Evolutionary conservation across 345 rosid genomes (phyloP).

Genomic region (Eucalyptus shirleyi): DNA sequence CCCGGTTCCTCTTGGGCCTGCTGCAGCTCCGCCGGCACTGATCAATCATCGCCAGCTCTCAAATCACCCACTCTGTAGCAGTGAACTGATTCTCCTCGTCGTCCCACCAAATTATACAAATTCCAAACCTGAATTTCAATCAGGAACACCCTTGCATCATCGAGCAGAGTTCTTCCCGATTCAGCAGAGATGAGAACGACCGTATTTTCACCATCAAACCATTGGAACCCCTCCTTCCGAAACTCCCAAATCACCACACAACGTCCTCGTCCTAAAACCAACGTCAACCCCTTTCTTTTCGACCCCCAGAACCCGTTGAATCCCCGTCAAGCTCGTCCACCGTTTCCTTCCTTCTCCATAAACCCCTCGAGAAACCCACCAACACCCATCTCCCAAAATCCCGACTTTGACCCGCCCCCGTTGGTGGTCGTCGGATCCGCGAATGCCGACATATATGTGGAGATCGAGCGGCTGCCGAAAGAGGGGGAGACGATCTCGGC

Average conservation of each 20-base stretch:
- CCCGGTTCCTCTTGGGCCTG: not conserved
- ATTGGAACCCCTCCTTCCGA: not conserved
- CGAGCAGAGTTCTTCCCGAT: not conserved
- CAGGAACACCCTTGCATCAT: not conserved
- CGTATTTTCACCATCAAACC: not conserved
- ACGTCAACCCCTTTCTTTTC: not conserved
- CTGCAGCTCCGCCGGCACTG: not conserved
- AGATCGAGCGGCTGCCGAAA: constrained; percentile 63
- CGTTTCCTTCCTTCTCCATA: constrained; percentile 18
- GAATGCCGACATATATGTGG: constrained; percentile 78
- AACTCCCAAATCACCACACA: not conserved
- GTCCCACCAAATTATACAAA: not conserved
- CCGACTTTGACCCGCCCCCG: constrained; percentile 19
- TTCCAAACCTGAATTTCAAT: not conserved
- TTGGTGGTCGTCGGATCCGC: constrained; percentile 89
- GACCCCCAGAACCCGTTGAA: not conserved
- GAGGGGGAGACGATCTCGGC: constrained; percentile 88
- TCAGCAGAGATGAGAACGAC: not conserved
- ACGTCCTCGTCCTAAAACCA: not conserved
- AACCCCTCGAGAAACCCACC: constrained; percentile 3
- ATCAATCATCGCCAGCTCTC: not conserved
- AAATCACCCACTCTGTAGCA: not conserved
- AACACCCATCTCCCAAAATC: constrained; percentile 3
- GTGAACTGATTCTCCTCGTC: not conserved
- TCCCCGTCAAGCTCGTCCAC: not conserved